Base-by-base conservation (phyloP, 495 filamentous ascomycete species). In the Thermothielavioides terrestris region DNA sequence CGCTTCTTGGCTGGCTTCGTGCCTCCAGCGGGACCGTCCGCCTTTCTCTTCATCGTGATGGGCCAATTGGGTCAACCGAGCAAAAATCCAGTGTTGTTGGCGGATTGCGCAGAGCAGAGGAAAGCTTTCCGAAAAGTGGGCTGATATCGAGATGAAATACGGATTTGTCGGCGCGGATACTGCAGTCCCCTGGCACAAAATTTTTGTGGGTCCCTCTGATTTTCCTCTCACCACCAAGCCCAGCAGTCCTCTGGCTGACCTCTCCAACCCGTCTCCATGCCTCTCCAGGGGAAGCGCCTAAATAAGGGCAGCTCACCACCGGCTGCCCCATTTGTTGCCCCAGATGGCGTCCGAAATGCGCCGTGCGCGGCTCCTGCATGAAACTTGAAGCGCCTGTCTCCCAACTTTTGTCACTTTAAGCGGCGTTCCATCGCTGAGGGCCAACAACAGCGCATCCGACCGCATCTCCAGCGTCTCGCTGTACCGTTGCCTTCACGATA, bases 21-120 rank as follows among this genome's bases (percentile, higher is more conserved):
- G 54, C 50, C 51, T 34, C 46, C 58, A 44, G 56, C 58, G 36
- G 64, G 46, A n/a, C 58, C 47, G 14, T 68, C 61, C 23, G 71
- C 72, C 53, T 74, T 75, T 63, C 73, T 70, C 64, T 76, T 76
- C 71, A 74, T 74, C 23, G 50, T 67, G 46, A 50, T 10, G 7
- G 31, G 18, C 17, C 50, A 63, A 70, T 68, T 64, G 62, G 35
- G 0, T 23, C 17, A n/a, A 27, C 32, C 38, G 44, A 39, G n/a
- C 42, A 41, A 25, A 36, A 46, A 43, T 14, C 22, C 40, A 1
- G 18, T 6, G n/a, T 2, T 32, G 30, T 5, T 42, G 14, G 12
- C 26, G 47, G 37, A 39, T 35, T 23, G 43, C 36, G 38, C 42
- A 32, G 23, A 31, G 15, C 11, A 53, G 11, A 28, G 34, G 38